Base-by-base conservation (phyloP, 2,329 filamentous ascomycete species). In the Passalora sequoiae region DNA sequence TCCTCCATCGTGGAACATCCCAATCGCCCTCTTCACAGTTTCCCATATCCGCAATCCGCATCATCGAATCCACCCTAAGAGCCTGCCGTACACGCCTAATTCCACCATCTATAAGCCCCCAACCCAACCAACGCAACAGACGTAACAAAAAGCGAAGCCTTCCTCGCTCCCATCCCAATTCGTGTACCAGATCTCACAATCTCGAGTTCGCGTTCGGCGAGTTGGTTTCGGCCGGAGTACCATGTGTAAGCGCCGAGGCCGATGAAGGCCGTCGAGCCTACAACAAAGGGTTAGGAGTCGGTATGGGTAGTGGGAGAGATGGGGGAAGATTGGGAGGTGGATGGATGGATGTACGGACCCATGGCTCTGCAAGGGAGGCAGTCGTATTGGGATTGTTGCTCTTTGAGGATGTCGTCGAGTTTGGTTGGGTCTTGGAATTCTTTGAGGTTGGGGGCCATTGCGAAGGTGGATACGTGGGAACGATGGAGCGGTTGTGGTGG, bases 191-290 rank as follows among this genome's bases (percentile, higher is more conserved):
- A 68, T 37, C 63, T 62, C 27, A 67, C 40, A 38, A 72, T 71
- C 35, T 61, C 60, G 4, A 55, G 53, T 55, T 71, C 62, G 20
- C 68, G 63, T 28, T 67, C 55, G 8, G 57, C 59, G 17, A 74
- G 60, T 41, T 73, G 69, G 12, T 62, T 58, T 56, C 69, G 69
- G 4, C 70, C 70, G 2, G 69, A 69, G 25, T 66, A 54, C 55
- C 71, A 72, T 4, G 65, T 68, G 58, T 70, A 73, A 17, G 65
- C 61, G 42, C 71, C 71, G 36, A 73, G 66, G 22, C 69, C 69
- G 28, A 68, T 59, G 55, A 74, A 74, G 0, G 63, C 69, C 32
- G 61, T 63, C 36, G 61, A 68, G 35, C 70, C 70, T 72, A 45
- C 25, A 28, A 21, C 22, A 4, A 12, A 41, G n/a, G n/a, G n/a